Conservation (phyloP, 1,284 basidiomycete genomes). For the Gomphus bonarii region DNA sequence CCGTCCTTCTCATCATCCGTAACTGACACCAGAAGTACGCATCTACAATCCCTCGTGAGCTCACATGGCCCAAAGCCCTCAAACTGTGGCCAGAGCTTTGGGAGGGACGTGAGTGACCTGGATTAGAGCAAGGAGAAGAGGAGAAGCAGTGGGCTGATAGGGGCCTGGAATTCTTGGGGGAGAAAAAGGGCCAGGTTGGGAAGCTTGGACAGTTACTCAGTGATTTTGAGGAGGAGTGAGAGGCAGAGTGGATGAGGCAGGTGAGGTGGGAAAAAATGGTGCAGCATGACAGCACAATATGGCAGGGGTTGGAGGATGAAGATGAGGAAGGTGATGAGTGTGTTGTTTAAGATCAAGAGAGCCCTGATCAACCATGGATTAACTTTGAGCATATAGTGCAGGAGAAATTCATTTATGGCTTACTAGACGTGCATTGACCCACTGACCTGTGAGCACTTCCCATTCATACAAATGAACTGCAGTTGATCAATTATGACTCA, state of each 20-base stretch:
- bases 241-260: slow-evolving; percentile 45
- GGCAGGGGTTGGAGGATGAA: slow-evolving; percentile 52
- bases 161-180: slow-evolving; percentile 54
- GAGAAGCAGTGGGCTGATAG: slow-evolving; percentile 58
- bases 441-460: neutral
- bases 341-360: slow-evolving; percentile 26
- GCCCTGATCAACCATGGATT: slow-evolving; percentile 35
- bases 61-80: slow-evolving; percentile 40
- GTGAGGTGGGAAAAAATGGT: slow-evolving; percentile 32
- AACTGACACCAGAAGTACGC: slow-evolving; percentile 59
- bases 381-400: slow-evolving; percentile 49
- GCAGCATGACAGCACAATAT: slow-evolving; percentile 45
- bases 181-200: slow-evolving; percentile 49
- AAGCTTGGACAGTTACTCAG: slow-evolving; percentile 56
- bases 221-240: slow-evolving; percentile 66
- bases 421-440: slow-evolving; percentile 47
- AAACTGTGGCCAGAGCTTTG: slow-evolving; percentile 56
- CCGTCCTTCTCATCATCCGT: slow-evolving; percentile 47
- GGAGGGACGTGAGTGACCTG: slow-evolving; percentile 38
- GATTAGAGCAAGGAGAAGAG: slow-evolving; percentile 44
- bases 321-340: slow-evolving; percentile 26
- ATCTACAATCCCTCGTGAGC: slow-evolving; percentile 39
- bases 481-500: slow-evolving; percentile 61
- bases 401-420: slow-evolving; percentile 67
- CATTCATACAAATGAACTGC: slow-evolving; percentile 5